These are phyloP conservation scores for Neodidymelliopsis sp. DNA, from an alignment of 2,329 filamentous ascomycete species.

Conservation along the genomic window DNA sequence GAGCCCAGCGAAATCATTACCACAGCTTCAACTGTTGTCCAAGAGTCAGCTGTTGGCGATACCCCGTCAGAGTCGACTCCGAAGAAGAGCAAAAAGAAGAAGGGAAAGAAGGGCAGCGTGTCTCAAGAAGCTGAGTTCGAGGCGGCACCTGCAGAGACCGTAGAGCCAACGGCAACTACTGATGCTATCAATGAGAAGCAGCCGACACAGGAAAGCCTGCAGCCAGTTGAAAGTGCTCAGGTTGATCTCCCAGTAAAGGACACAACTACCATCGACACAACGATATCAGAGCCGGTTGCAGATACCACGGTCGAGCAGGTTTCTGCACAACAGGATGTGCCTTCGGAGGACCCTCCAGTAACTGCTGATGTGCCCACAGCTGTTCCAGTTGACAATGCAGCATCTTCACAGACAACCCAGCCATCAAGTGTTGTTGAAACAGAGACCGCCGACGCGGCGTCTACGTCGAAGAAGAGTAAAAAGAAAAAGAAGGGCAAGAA, in stretches of 20 bases:
- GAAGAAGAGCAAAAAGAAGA: constrained; percentile 38
- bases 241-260: background rate
- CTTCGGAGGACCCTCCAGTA: background rate
- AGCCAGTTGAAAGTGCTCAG: background rate
- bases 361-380: background rate
- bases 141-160: background rate
- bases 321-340: background rate
- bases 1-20: background rate
- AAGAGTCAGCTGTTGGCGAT: background rate
- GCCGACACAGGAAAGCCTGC: background rate
- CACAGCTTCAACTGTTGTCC: background rate
- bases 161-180: background rate
- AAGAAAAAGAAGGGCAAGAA: constrained; percentile 42
- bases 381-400: background rate
- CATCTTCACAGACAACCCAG: background rate
- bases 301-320: background rate
- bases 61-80: constrained; percentile 18
- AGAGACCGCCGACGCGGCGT: background rate
- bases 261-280: background rate
- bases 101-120: constrained; percentile 30
- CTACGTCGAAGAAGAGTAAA: constrained; percentile 36
- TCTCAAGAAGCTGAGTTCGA: background rate
- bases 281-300: background rate
- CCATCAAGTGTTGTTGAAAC: background rate
- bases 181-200: background rate